These are phyloP conservation scores for Yamadazyma epiphylla DNA, from an alignment of 1,139 yeast genomes.

Conservation along the genomic window DNA sequence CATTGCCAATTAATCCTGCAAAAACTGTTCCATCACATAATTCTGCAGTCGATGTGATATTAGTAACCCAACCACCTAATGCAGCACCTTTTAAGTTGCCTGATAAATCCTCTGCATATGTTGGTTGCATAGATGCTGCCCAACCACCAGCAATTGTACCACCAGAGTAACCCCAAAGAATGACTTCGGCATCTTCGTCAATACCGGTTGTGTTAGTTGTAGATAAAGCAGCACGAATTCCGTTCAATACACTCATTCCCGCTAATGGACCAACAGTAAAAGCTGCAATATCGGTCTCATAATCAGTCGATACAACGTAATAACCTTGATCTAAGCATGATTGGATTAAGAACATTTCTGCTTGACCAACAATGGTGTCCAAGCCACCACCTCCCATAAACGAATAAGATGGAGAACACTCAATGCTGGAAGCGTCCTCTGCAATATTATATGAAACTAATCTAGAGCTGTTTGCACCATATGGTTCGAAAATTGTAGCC, in stretches of 20 bases:
- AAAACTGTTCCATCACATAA: constrained; percentile 21
- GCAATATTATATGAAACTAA: constrained; percentile 8
- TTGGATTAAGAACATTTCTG: constrained; percentile 18
- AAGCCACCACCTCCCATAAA: constrained; percentile 8
- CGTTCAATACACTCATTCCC: constrained; percentile 21
- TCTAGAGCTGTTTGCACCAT: constrained; percentile 21
- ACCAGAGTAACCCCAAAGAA: constrained; percentile 28
- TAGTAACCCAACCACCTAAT: constrained; percentile 28
- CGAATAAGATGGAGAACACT: constrained; percentile 15
- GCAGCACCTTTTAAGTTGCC: constrained; percentile 23
- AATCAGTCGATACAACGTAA: constrained; percentile 23
- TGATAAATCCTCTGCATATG: constrained; percentile 28
- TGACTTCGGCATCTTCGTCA: constrained; percentile 15
- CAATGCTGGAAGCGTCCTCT: constrained; percentile 11
- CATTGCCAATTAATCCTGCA: constrained; percentile 25
- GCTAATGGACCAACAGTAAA: constrained; percentile 22
- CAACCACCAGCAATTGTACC: constrained; percentile 26
- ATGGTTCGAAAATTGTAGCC: constrained; percentile 30
- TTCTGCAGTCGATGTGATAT: constrained; percentile 20
- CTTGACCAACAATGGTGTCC: constrained; percentile 11
- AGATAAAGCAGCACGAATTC: constrained; percentile 17
- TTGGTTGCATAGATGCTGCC: constrained; percentile 26
- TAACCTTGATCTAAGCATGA: constrained; percentile 22
- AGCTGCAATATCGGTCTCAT: constrained; percentile 17
- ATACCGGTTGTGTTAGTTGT: constrained; percentile 19